Evolutionary conservation across 257 asterid species (phyloP).

Genomic region (Ophiorrhiza pumila): DNA sequence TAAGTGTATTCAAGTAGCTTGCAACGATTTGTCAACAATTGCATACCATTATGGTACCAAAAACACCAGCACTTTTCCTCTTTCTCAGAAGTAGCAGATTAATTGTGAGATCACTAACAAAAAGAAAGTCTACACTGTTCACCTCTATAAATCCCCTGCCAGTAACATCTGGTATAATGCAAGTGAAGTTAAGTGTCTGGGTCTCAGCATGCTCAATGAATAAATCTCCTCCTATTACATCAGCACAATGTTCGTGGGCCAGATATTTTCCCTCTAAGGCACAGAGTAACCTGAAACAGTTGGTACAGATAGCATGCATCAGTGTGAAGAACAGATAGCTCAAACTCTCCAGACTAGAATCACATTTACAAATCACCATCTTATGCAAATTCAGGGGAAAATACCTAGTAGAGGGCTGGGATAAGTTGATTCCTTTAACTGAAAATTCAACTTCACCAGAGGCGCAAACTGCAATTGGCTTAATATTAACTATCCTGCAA

Average conservation of each 20-base stretch:
- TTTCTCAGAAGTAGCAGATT: neutral
- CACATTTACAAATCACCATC: constrained; percentile 8
- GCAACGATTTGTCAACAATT: neutral
- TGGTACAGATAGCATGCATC: constrained; percentile 12
- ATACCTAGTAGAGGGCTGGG: constrained; percentile 72
- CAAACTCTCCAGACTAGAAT: neutral
- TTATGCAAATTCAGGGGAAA: constrained; percentile 13
- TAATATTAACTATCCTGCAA: constrained; percentile 66
- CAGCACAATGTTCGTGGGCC: constrained; percentile 52
- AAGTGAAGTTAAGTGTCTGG: constrained; percentile 68
- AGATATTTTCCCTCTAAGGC: constrained; percentile 70
- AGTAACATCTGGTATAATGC: constrained; percentile 55
- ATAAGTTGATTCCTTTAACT: constrained; percentile 68
- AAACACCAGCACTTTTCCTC: neutral
- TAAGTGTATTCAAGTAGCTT: neutral
- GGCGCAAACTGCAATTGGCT: constrained; percentile 77
- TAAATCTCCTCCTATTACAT: constrained; percentile 36
- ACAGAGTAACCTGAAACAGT: constrained; percentile 56
- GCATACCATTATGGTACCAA: neutral
- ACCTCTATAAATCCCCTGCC: constrained; percentile 99
- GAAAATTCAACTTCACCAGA: constrained; percentile 64
- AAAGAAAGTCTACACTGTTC: neutral
- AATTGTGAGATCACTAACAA: neutral
- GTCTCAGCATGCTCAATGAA: constrained; percentile 41
- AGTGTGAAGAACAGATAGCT: neutral